Base-by-base conservation (phyloP, 148 eudicot genomes). In the Spergularia bocconei region DNA sequence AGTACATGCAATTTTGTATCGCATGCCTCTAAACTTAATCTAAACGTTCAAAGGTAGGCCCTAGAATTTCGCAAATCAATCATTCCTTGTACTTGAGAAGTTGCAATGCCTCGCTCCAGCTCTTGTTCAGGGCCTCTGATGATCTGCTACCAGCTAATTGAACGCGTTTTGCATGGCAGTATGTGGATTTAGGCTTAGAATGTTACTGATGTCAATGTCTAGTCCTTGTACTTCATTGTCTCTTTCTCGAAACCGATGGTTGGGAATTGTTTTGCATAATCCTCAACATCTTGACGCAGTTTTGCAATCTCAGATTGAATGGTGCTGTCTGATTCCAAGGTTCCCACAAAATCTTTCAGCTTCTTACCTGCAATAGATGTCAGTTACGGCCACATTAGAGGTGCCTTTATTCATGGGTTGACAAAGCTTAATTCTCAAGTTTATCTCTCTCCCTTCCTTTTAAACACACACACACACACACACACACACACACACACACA, bases 161-260 rank as follows among this genome's bases (percentile, higher is more conserved):
- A 29, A 15, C 7, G 8, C 29, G 13, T 65, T 63, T 63, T 65
- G 33, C 66, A 16, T 39, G 75, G 33, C 54, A 0, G 58, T 50
- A 44, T 23, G 9, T 15, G 55, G 44, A 44, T 25, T 57, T 62
- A 23, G 25, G 59, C 51, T 48, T 19, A 39, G 25, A 6, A 50
- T 21, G 23, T 57, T 20, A 63, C 3, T 63, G 51, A 39, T 52
- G 15, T 14, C 48, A 6, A 20, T 19, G 39, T 67, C 72, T 70
- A 96, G 75, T 88, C 80, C 83, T 92, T 92, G 93, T 91, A 96
- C 78, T 96, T 96, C 99, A 96, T 96, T 51, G 91, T 84, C 81
- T 88, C 94, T 77, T 96, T 96, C 84, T 96, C 97, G 56, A 96
- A 96, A 55, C 99, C 99, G 75, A 96, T 85, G 20, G 99, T 96